Percentiles rank a stretch among this genome's conserved stretches.
phyloP scores from a whole-genome alignment of 2,329 filamentous ascomycete species.

The Pseudocercospora crystallina region DNA sequence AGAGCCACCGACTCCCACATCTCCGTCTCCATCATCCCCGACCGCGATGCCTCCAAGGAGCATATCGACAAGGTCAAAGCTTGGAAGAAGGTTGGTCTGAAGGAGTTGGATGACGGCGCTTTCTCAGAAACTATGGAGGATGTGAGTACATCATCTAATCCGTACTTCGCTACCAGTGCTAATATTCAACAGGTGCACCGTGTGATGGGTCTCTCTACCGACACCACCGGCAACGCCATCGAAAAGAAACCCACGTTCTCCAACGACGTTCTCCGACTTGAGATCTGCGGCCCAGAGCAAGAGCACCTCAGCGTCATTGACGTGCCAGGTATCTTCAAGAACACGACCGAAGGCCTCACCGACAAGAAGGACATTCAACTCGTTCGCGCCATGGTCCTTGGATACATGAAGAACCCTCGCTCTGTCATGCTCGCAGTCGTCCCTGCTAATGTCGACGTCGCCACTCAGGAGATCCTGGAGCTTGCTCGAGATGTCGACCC shows the following conservation, averaged over 20 bases:
- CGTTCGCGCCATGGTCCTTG: constrained; percentile 41
- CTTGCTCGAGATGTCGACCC: constrained; percentile 40
- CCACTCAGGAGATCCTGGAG: constrained; percentile 48
- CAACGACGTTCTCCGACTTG: constrained; percentile 32
- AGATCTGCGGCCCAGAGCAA: constrained; percentile 30
- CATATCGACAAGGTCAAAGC: constrained; percentile 9
- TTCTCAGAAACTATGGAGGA: constrained; percentile 28
- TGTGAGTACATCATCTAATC: constrained; percentile 2
- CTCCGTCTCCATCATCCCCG: constrained; percentile 26
- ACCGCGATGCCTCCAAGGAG: constrained; percentile 14
- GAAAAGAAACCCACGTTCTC: constrained; percentile 26
- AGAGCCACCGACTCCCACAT: constrained; percentile 11
- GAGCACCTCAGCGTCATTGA: constrained; percentile 34
- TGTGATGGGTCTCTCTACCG: constrained; percentile 18
- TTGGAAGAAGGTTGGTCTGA: constrained; percentile 12
- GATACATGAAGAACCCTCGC: constrained; percentile 43
- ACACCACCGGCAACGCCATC: background rate
- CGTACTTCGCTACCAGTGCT: background rate
- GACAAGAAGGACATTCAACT: constrained; percentile 40
- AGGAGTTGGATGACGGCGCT: constrained; percentile 17
- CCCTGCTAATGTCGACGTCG: constrained; percentile 46
- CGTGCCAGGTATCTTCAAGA: constrained; percentile 37
- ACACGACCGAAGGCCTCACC: constrained; percentile 34
- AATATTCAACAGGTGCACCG: constrained; percentile 14
- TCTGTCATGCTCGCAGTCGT: constrained; percentile 47